phyloP scores from a whole-genome alignment of 495 filamentous ascomycete genomes.

The Jackrogersella multiformis region DNA sequence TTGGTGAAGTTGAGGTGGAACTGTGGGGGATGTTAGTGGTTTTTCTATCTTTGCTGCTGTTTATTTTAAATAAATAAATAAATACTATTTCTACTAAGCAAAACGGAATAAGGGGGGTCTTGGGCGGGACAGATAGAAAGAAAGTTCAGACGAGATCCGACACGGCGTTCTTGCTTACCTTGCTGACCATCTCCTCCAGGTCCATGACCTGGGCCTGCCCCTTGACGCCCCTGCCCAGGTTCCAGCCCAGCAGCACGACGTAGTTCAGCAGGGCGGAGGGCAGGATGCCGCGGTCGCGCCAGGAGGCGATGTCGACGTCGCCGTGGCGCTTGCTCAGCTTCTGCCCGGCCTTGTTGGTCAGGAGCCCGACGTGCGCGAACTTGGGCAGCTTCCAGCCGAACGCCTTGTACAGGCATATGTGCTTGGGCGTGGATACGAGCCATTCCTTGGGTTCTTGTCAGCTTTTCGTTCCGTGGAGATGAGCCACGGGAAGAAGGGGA shows the following conservation, averaged over 20 bases:
- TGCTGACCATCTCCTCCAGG: slow-evolving; percentile 72
- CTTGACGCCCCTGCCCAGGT: slow-evolving; percentile 63
- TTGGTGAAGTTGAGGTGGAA: slow-evolving; percentile 87
- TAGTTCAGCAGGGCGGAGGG: slow-evolving; percentile 84
- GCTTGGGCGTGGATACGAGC: slow-evolving; percentile 92
- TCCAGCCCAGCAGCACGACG: slow-evolving; percentile 87
- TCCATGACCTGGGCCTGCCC: slow-evolving; percentile 69
- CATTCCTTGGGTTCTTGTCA: slow-evolving; percentile 72
- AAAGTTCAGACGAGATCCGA: neutral
- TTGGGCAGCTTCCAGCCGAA: slow-evolving; percentile 86
- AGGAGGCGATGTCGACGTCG: slow-evolving; percentile 74
- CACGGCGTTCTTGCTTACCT: slow-evolving; percentile 59
- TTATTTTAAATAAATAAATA: too few relatives aligned
- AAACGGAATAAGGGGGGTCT: too few relatives aligned
- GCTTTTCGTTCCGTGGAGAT: neutral
- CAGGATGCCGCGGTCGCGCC: slow-evolving; percentile 73
- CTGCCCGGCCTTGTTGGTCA: slow-evolving; percentile 75
- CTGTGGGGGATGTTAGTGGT: slow-evolving; percentile 47
- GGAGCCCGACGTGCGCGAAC: slow-evolving; percentile 89
- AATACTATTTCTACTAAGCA: too few relatives aligned
- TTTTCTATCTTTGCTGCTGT: neutral
- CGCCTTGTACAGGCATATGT: slow-evolving; percentile 84
- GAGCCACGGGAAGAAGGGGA: too few relatives aligned
- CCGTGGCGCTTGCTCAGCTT: slow-evolving; percentile 91
- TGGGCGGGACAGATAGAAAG: neutral